Conservation (phyloP, 2,329 filamentous ascomycete species). For the Aspergillus ibericus region DNA sequence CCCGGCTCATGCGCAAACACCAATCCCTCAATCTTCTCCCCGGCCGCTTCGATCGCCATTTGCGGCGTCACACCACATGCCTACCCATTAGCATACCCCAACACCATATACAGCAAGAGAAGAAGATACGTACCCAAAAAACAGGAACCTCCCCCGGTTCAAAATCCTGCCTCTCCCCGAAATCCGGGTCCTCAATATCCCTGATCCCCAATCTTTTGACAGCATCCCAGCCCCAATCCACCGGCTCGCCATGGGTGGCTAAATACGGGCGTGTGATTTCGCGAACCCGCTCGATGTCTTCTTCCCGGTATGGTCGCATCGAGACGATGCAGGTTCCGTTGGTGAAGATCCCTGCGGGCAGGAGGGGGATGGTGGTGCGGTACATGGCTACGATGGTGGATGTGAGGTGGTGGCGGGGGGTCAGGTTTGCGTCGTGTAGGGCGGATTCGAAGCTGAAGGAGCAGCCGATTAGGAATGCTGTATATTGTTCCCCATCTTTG, state of each 20-base stretch:
- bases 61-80: slow-evolving; percentile 68
- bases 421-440: slow-evolving; percentile 51
- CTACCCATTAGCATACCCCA: slow-evolving; percentile 64
- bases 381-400: slow-evolving; percentile 63
- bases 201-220: slow-evolving; percentile 54
- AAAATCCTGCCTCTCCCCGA: slow-evolving; percentile 53
- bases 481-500: slow-evolving; percentile 47
- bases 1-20: slow-evolving; percentile 64
- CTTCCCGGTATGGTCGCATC: slow-evolving; percentile 59
- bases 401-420: slow-evolving; percentile 52
- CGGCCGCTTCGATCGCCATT: slow-evolving; percentile 60
- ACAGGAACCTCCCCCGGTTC: slow-evolving; percentile 39
- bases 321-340: slow-evolving; percentile 59
- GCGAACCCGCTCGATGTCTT: slow-evolving; percentile 55
- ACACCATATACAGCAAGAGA: slow-evolving; percentile 36
- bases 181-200: slow-evolving; percentile 56
- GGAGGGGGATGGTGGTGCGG: slow-evolving; percentile 56
- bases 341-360: slow-evolving; percentile 60
- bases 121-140: slow-evolving; percentile 29
- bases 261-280: slow-evolving; percentile 57
- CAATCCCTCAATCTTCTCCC: slow-evolving; percentile 49
- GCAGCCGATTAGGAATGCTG: slow-evolving; percentile 64
- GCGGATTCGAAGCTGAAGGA: slow-evolving; percentile 64
- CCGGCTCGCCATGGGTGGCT: slow-evolving; percentile 63
- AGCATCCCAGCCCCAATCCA: slow-evolving; percentile 65